Evolutionary conservation across 192 early-diverging fungal species (phyloP).

Genomic region (Pilaira anomala): DNA sequence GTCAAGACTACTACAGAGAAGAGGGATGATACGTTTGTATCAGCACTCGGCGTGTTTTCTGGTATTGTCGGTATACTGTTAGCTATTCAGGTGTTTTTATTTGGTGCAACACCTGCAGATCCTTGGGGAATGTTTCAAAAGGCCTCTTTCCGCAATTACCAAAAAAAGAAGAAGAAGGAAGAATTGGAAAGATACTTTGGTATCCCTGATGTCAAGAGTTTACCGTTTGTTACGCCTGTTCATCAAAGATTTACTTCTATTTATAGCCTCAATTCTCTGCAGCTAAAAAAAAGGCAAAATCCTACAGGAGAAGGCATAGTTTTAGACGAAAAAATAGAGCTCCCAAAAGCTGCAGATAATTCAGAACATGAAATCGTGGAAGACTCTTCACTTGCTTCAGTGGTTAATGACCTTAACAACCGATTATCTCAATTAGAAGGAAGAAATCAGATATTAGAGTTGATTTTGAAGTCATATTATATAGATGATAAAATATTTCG

Average conservation of each 20-base stretch:
- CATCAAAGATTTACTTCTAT: neutral
- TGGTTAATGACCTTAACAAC: neutral
- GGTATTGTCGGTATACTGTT: slow-evolving; percentile 16
- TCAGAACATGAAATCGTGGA: neutral
- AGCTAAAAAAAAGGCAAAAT: neutral
- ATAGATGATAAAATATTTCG: slow-evolving; percentile 7
- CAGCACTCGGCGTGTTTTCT: slow-evolving; percentile 8
- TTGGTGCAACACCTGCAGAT: neutral
- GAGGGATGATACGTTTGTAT: neutral
- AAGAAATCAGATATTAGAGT: slow-evolving; percentile 5
- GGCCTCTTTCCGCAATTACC: too few species aligned
- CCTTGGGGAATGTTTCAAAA: slow-evolving; percentile 14
- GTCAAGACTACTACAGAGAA: neutral
- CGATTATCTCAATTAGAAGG: neutral
- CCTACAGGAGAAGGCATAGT: too few species aligned
- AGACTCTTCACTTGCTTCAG: too few species aligned
- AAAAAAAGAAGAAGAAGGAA: neutral
- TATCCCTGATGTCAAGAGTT: neutral
- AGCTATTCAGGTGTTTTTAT: slow-evolving; percentile 11
- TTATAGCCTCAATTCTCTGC: too few species aligned
- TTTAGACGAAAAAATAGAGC: neutral
- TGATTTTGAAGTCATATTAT: slow-evolving; percentile 6
- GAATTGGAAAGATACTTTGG: neutral
- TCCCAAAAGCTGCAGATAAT: neutral
- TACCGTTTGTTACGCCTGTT: slow-evolving; percentile 5